phyloP scores from a whole-genome alignment of 106 monocot genomes.

The Triglochin maritima region DNA sequence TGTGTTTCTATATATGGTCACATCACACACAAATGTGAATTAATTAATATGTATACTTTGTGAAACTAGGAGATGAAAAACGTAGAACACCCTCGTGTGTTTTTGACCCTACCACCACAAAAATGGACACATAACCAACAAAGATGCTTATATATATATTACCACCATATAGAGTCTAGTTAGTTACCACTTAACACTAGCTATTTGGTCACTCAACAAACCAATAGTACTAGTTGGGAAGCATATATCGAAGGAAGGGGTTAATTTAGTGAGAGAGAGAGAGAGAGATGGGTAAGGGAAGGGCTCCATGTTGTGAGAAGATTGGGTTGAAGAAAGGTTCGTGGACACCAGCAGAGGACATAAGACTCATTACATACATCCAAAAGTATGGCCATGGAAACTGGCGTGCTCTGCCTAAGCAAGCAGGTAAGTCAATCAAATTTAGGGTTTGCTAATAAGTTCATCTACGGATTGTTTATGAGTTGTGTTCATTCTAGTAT shows the following conservation, averaged over 20 bases:
- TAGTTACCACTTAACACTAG: background rate
- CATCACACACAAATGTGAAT: too few species aligned
- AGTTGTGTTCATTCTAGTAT: background rate
- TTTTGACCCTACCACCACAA: background rate
- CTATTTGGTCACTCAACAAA: background rate
- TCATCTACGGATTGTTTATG: background rate
- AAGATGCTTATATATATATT: background rate
- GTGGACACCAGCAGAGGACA: conserved; percentile 7
- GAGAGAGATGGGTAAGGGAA: background rate
- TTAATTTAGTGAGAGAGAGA: background rate
- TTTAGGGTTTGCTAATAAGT: background rate
- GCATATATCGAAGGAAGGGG: background rate
- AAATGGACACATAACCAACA: background rate
- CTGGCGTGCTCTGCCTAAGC: conserved; percentile 7
- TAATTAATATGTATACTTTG: too few species aligned
- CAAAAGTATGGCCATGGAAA: conserved; percentile 8
- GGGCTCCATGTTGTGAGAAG: conserved; percentile 5
- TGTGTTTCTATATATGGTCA: too few species aligned
- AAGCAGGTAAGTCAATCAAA: conserved; percentile 3
- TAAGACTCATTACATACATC: conserved; percentile 1
- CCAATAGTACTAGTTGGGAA: background rate
- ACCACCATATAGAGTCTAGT: background rate
- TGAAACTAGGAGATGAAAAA: too few species aligned
- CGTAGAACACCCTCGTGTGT: too few species aligned
- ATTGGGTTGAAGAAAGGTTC: conserved; percentile 5